Base-by-base conservation (phyloP, 2,329 filamentous ascomycete genomes). In the Sporothrix inflata region DNA sequence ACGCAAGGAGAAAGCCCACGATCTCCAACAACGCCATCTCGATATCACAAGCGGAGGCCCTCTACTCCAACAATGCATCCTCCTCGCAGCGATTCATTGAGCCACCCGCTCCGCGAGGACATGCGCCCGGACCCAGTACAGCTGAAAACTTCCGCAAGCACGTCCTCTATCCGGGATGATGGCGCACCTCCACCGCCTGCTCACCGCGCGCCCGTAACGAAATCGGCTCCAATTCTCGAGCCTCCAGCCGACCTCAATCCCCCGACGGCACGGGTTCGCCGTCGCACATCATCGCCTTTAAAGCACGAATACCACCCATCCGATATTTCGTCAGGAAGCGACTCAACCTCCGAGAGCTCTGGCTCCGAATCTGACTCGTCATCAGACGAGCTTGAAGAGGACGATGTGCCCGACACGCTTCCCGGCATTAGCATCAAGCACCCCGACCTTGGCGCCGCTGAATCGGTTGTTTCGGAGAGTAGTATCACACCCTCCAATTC, bases 251-350 rank as follows among this genome's bases (percentile, higher is more conserved):
- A 83, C 76, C 80, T 76, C 76, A 81, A 71, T 77, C 83, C 74
- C 79, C 82, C 79, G 77, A 80, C 77, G 76, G 80, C 79, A 75
- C 85, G 80, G 80, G 75, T 88, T 27, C 88, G 91, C 78, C 89
- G 94, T 60, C 89, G 94, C 21, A 92, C 90, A 1, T 98, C 96
- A 0, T 99, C 96, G 1, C 96, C 96, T 0, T 85, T 99, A 67
- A 99, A 99, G 83, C 95, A 98, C 79, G 95, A 99, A 82, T 99
- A 98, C 77, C 91, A 94, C 74, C 95, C 95, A 16, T 98, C 96
- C 0, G 88, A 90, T 68, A 81, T 85, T 65, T 89, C 87, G 0
- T 90, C 88, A 0, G 83, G 81, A 19, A 90, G 89, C 7, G 89
- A 88, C 61, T 90, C 89, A 0, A 87, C 88, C 55, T 89, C 89